These are phyloP conservation scores for Naganishia cerealis DNA, from an alignment of 1,284 basidiomycete genomes.

Conservation along the genomic window DNA sequence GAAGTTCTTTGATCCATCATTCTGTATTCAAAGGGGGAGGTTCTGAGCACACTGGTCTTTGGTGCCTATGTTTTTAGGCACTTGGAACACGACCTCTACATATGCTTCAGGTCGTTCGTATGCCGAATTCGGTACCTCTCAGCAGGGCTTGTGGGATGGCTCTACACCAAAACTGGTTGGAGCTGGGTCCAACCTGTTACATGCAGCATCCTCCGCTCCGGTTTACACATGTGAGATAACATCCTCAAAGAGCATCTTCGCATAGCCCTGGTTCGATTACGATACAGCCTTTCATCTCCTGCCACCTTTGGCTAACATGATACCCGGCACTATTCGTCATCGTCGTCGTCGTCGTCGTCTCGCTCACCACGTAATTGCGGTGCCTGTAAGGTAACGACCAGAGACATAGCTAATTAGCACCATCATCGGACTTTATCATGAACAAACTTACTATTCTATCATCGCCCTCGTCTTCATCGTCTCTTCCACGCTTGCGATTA, in stretches of 20 bases:
- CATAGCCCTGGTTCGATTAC: background rate
- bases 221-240: no score
- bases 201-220: no score
- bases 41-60: no score
- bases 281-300: background rate
- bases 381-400: background rate
- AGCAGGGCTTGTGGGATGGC: no score
- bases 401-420: background rate
- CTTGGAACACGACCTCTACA: no score
- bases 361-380: conserved; percentile 32
- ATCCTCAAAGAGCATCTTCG: no score
- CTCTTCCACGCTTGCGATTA: conserved; percentile 29
- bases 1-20: no score
- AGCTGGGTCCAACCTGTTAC: no score
- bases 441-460: conserved; percentile 21
- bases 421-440: background rate
- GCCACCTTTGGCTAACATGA: background rate
- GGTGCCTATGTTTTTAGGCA: no score
- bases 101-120: no score
- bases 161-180: no score
- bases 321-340: conserved; percentile 4
- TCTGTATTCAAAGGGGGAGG: background rate
- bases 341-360: conserved; percentile 31
- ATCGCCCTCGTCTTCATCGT: conserved; percentile 30
- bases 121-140: no score